A percentile compares a stretch with the other conserved stretches of the same genome.
phyloP scores from a whole-genome alignment of 805 yeast species.

The Debaryomyces hansenii region DNA sequence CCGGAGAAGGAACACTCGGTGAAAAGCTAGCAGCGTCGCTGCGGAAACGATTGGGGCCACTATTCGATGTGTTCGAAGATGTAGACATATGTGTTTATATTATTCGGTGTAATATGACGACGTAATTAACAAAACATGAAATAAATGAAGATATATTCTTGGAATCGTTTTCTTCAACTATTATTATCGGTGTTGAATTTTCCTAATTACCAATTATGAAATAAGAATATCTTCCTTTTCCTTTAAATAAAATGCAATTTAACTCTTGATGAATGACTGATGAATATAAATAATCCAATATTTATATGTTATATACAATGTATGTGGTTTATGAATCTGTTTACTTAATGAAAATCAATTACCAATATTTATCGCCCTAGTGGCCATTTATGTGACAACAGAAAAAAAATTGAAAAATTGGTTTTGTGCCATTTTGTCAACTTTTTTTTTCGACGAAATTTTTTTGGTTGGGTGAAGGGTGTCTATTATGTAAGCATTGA shows the following conservation, averaged over 20 bases:
- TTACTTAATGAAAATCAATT: background rate
- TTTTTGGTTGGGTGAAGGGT: conserved; percentile 2
- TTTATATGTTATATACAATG: background rate
- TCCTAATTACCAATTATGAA: background rate
- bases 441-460: background rate
- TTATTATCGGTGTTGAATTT: background rate
- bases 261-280: background rate
- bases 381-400: conserved; percentile 8
- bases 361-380: conserved; percentile 3
- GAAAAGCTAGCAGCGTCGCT: conserved; percentile 39
- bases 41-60: conserved; percentile 38
- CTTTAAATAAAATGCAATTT: background rate
- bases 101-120: background rate
- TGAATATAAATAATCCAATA: background rate
- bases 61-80: conserved; percentile 23
- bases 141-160: background rate
- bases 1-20: conserved; percentile 24
- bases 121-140: conserved; percentile 4
- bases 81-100: conserved; percentile 14
- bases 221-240: background rate
- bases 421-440: conserved; percentile 1
- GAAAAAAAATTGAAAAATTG: conserved; percentile 10
- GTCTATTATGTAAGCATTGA: conserved; percentile 1
- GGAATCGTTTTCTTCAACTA: background rate
- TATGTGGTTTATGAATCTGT: background rate